These are phyloP conservation scores for Mucor velutinosus DNA, from an alignment of 371 early-diverging fungal genomes.

Conservation along the genomic window DNA sequence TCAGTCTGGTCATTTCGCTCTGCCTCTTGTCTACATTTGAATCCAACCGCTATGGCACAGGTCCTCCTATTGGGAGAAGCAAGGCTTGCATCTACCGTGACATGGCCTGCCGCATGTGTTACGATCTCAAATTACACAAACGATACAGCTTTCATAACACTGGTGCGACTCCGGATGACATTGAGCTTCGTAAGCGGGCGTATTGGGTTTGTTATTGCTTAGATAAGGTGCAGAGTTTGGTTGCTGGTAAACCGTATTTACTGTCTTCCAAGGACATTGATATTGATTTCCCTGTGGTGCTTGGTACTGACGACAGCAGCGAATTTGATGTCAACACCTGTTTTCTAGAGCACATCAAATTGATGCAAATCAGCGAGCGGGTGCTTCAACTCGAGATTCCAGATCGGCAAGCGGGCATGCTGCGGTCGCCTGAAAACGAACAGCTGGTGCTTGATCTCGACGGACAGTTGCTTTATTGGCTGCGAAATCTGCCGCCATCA, in stretches of 20 bases:
- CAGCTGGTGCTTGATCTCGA: constrained; percentile 28
- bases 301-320: constrained; percentile 23
- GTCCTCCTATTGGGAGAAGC: constrained; percentile 5
- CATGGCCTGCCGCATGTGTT: constrained; percentile 39
- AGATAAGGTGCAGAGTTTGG: constrained; percentile 29
- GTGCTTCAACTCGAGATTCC: constrained; percentile 21
- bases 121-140: constrained; percentile 30
- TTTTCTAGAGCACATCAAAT: constrained; percentile 32
- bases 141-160: constrained; percentile 15
- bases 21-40: constrained; percentile 30
- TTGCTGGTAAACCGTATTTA: constrained; percentile 23
- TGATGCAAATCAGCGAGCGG: constrained; percentile 31
- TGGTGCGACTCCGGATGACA: constrained; percentile 15
- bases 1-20: constrained; percentile 32
- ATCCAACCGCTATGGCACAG: constrained; percentile 13
- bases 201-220: constrained; percentile 38
- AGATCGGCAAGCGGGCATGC: constrained; percentile 14
- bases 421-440: constrained; percentile 16
- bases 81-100: constrained; percentile 22
- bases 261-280: constrained; percentile 21
- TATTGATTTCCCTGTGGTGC: constrained; percentile 29
- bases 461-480: constrained; percentile 22
- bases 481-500: constrained; percentile 19
- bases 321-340: constrained; percentile 32
- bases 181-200: constrained; percentile 24